These are phyloP conservation scores for Sisymbrium altissimum DNA, from an alignment of 345 rosid species.

Conservation along the genomic window DNA sequence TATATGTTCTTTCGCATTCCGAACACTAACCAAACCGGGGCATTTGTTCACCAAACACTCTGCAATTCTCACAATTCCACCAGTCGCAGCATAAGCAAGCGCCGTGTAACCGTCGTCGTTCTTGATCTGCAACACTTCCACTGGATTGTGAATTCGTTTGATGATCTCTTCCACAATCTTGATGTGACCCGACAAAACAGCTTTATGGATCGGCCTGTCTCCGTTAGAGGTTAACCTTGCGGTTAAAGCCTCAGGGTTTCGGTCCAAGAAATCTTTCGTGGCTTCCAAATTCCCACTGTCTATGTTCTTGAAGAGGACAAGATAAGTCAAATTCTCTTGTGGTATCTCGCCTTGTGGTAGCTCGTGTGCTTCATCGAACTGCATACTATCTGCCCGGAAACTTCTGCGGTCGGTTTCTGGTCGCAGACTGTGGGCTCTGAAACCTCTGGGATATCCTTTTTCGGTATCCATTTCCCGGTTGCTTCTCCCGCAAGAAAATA, in stretches of 20 bases:
- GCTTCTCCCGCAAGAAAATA: neutral
- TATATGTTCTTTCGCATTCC: slow-evolving; percentile 43
- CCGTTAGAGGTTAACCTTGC: slow-evolving; percentile 53
- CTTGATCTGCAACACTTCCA: slow-evolving; percentile 28
- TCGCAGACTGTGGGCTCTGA: slow-evolving; percentile 27
- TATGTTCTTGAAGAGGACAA: slow-evolving; percentile 50
- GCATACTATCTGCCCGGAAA: slow-evolving; percentile 28
- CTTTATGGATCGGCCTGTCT: slow-evolving; percentile 62
- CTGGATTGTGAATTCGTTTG: slow-evolving; percentile 16
- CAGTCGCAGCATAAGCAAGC: slow-evolving; percentile 64
- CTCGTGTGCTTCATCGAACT: slow-evolving; percentile 19
- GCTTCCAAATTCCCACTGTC: slow-evolving; percentile 56
- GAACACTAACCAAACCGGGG: slow-evolving; percentile 36
- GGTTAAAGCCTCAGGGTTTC: slow-evolving; percentile 37
- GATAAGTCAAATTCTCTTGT: slow-evolving; percentile 30
- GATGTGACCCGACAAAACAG: slow-evolving; percentile 59
- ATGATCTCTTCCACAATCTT: slow-evolving; percentile 56
- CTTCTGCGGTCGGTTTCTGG: slow-evolving; percentile 8
- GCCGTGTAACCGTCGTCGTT: slow-evolving; percentile 49
- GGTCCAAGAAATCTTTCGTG: slow-evolving; percentile 42
- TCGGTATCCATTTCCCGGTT: slow-evolving; percentile 22
- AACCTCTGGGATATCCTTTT: slow-evolving; percentile 30
- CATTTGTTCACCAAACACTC: slow-evolving; percentile 48
- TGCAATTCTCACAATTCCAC: slow-evolving; percentile 58
- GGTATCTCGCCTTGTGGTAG: neutral